Conservation (phyloP, 257 asterid genomes). For the Scutellaria baicalensis region DNA sequence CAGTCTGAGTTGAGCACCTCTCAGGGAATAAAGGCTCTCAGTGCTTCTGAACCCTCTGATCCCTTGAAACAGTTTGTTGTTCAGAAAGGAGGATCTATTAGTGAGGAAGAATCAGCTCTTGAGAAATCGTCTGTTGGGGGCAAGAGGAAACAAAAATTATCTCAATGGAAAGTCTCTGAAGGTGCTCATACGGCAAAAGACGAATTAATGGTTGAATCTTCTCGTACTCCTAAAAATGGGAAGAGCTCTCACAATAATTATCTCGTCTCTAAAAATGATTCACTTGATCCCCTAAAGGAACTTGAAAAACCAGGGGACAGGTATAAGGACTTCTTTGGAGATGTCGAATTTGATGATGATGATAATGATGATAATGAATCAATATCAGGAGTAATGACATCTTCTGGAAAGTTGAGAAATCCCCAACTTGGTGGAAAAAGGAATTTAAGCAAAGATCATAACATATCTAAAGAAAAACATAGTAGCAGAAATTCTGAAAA, state of each 20-base stretch:
- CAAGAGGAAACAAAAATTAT: slow-evolving; percentile 46
- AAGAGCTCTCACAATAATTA: slow-evolving; percentile 31
- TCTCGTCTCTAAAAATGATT: slow-evolving; percentile 34
- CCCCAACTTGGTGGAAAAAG: slow-evolving; percentile 34
- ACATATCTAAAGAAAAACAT: slow-evolving; percentile 36
- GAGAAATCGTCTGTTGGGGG: slow-evolving; percentile 40
- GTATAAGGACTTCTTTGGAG: slow-evolving; percentile 78
- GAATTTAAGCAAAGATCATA: slow-evolving; percentile 27
- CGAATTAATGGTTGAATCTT: slow-evolving; percentile 36
- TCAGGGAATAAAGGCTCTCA: slow-evolving; percentile 33
- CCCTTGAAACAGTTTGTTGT: slow-evolving; percentile 26
- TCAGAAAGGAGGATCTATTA: slow-evolving; percentile 36
- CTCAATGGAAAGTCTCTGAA: slow-evolving; percentile 29
- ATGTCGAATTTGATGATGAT: slow-evolving; percentile 55
- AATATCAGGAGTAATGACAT: slow-evolving; percentile 46
- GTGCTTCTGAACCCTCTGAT: slow-evolving; percentile 25
- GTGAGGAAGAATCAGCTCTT: slow-evolving; percentile 38
- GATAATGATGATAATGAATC: slow-evolving; percentile 58
- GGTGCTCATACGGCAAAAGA: slow-evolving; percentile 28
- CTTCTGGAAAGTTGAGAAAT: slow-evolving; percentile 37
- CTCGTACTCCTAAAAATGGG: slow-evolving; percentile 37
- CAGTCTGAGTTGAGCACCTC: slow-evolving; percentile 32
- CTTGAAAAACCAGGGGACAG: slow-evolving; percentile 46
- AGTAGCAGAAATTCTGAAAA: slow-evolving; percentile 34
- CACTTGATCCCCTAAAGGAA: slow-evolving; percentile 44